Base-by-base conservation (phyloP, 345 rosid species). In the Citrus reticulata region DNA sequence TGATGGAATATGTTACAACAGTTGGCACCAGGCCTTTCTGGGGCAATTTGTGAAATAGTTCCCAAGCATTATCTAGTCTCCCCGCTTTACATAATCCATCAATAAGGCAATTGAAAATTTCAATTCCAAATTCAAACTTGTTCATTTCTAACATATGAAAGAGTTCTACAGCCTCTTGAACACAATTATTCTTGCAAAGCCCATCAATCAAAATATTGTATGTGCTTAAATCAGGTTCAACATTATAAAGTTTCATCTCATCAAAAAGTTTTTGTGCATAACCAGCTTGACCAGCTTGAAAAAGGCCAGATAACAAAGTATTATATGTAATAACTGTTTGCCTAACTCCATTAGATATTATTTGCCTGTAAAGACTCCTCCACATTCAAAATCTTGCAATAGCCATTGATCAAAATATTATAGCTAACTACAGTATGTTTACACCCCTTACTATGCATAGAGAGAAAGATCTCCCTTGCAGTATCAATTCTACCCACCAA, bases 391-490 rank as follows among this genome's bases (percentile, higher is more conserved):
- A 13, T 66, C 60, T 68, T 76, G 46, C 66, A 24, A 39, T 68
- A 77, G 24, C 80, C 74, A 68, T 77, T 59, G 20, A 77, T 77
- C 55, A 77, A 57, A 27, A 70, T 55, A 27, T 68, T 72, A 58
- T 72, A 72, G 27, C 64, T 55, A 55, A 72, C 42, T 2, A 72
- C 30, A 22, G 55, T 19, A 9, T 2, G 46, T 72, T 55, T 72
- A 55, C 63, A 72, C 1, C 63, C 63, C 42, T 72, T 72, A 20
- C 46, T 32, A 32, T 32, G 29, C 75, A 55, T 55, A 17, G 30
- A 55, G 11, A 32, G 8, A 72, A 25, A 72, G 6, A 55, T 16
- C 20, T 72, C 20, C 63, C 30, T 55, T 55, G 63, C 75, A 30
- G 7, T 9, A 55, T 55, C 63, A 55, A 55, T 19, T 55, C 49